Evolutionary conservation across 768 basidiomycete species (phyloP).

Genomic region (Psilocybe cyanescens): DNA sequence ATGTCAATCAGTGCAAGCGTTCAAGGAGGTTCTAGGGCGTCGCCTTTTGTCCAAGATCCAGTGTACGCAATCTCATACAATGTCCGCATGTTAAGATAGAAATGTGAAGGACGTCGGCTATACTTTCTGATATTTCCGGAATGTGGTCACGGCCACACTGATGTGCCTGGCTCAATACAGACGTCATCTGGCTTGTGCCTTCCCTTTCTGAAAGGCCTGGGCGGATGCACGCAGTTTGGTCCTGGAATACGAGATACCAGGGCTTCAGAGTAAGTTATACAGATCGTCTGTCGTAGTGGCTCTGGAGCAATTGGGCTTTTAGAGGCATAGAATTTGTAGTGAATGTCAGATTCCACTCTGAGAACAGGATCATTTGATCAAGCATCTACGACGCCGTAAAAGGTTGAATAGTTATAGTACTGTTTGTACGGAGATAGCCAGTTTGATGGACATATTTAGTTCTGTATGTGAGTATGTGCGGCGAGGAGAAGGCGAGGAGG

Average conservation of each 20-base stretch:
- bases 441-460: neutral
- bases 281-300: neutral
- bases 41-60: too few relatives aligned
- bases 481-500: neutral
- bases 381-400: neutral
- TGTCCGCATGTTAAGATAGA: slow-evolving; percentile 14
- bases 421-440: neutral
- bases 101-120: slow-evolving; percentile 21
- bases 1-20: too few relatives aligned
- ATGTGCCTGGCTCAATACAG: neutral
- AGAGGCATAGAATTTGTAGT: neutral
- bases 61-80: too few relatives aligned
- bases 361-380: neutral
- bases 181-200: neutral
- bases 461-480: neutral
- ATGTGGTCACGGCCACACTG: neutral
- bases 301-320: neutral
- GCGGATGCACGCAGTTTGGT: neutral
- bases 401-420: neutral
- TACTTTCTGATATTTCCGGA: neutral
- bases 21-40: too few relatives aligned
- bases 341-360: neutral
- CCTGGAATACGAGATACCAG: neutral
- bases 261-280: neutral
- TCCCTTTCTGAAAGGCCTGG: neutral